phyloP scores from a whole-genome alignment of 306 rosid genomes.

The Cicer chorassanicum region DNA sequence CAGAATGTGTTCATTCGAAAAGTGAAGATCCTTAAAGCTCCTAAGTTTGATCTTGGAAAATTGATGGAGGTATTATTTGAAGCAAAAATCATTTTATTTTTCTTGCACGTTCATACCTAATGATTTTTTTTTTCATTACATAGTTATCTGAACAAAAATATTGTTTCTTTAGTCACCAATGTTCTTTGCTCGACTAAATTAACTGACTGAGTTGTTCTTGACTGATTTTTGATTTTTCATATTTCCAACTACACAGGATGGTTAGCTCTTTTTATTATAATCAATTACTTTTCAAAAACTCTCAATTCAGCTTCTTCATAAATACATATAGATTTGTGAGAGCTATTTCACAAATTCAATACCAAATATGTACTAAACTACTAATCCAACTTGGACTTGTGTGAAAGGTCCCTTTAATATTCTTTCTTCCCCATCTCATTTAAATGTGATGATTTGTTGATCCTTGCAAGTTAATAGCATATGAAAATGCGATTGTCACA shows the following conservation, averaged over 20 bases:
- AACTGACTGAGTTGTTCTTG: too few species aligned
- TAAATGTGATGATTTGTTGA: neutral
- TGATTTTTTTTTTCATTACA: neutral
- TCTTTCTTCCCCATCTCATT: neutral
- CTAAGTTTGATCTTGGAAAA: slow-evolving; percentile 92
- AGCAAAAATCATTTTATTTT: too few species aligned
- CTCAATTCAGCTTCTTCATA: neutral
- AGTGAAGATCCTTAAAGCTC: slow-evolving; percentile 94
- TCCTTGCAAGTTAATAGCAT: neutral
- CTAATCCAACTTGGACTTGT: neutral
- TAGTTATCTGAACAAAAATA: neutral
- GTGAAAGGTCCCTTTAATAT: neutral
- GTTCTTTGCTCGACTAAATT: neutral
- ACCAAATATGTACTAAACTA: neutral
- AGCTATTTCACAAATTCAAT: neutral
- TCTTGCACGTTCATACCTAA: neutral
- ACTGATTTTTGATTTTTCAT: too few species aligned
- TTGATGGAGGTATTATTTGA: slow-evolving; percentile 77
- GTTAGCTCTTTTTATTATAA: neutral
- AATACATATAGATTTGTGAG: neutral
- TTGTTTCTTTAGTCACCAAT: neutral
- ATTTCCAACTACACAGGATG: neutral
- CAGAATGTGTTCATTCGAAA: slow-evolving; percentile 87
- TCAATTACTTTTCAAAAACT: neutral
- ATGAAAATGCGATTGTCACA: neutral